Evolutionary conservation across 495 filamentous ascomycete genomes (phyloP).

Genomic region (Lineolata rhizophorae): DNA sequence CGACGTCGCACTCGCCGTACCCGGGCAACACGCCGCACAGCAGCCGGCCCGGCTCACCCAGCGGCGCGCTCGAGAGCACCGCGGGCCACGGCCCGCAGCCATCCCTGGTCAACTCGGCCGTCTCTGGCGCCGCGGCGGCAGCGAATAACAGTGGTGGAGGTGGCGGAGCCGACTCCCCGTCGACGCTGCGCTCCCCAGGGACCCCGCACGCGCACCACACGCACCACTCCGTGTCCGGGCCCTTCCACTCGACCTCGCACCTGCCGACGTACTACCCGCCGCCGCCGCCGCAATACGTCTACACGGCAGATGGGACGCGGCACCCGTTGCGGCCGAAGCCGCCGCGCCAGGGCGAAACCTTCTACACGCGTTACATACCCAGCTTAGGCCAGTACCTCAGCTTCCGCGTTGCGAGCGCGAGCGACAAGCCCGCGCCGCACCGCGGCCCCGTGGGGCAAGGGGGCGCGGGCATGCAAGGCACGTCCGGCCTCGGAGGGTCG

Average conservation of each 20-base stretch:
- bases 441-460: conserved; percentile 32
- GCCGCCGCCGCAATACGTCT: conserved; percentile 55
- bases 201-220: conserved; percentile 14
- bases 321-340: conserved; percentile 84
- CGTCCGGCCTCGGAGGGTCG: no score
- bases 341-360: conserved; percentile 63
- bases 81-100: not conserved
- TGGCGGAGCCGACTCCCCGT: no score
- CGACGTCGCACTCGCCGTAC: conserved; percentile 29
- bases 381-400: conserved; percentile 68
- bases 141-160: conserved; percentile 6
- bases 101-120: not conserved
- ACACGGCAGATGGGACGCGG: conserved; percentile 54
- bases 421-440: conserved; percentile 28
- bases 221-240: conserved; percentile 24
- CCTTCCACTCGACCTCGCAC: conserved; percentile 57
- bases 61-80: not conserved
- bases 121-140: no score
- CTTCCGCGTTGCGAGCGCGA: conserved; percentile 55
- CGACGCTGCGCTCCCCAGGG: no score
- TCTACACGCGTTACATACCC: conserved; percentile 75
- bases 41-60: conserved; percentile 38
- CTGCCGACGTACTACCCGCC: conserved; percentile 83
- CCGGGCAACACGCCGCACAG: conserved; percentile 32
- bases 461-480: no score